These are phyloP conservation scores for Trichoderma virens DNA, from an alignment of 495 filamentous ascomycete genomes.

Conservation along the genomic window DNA sequence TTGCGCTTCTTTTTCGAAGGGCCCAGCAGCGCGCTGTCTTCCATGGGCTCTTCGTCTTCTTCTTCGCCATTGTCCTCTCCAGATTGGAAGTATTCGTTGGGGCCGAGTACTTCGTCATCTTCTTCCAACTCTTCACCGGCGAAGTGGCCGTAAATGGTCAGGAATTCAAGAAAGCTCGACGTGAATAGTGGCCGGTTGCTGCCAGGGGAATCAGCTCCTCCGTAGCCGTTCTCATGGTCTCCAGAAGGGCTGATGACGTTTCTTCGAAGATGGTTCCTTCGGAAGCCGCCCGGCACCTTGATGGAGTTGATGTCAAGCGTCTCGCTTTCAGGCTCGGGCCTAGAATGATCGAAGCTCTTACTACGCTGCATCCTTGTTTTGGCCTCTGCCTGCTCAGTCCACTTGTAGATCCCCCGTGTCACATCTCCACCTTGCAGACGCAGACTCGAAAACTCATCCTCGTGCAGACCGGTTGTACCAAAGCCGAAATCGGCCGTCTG, in stretches of 20 bases:
- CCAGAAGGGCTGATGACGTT: conserved; percentile 50
- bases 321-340: conserved; percentile 71
- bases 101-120: conserved; percentile 78
- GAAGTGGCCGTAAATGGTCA: conserved; percentile 93
- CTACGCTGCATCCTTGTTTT: conserved; percentile 58
- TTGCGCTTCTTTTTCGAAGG: conserved; percentile 62
- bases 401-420: conserved; percentile 87
- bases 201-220: conserved; percentile 23
- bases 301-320: conserved; percentile 78
- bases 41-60: conserved; percentile 64
- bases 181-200: conserved; percentile 61
- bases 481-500: conserved; percentile 36
- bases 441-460: conserved; percentile 86
- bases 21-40: conserved; percentile 73
- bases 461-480: conserved; percentile 32
- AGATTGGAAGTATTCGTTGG: conserved; percentile 78
- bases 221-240: conserved; percentile 33
- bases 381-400: conserved; percentile 74
- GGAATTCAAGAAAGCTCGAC: conserved; percentile 87
- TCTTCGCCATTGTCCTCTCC: conserved; percentile 50
- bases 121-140: conserved; percentile 93
- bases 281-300: conserved; percentile 85
- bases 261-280: conserved; percentile 76
- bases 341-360: conserved; percentile 71
- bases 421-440: conserved; percentile 89